phyloP scores from a whole-genome alignment of 164 flowering plant genomes.

The Liriodendron chinense region DNA sequence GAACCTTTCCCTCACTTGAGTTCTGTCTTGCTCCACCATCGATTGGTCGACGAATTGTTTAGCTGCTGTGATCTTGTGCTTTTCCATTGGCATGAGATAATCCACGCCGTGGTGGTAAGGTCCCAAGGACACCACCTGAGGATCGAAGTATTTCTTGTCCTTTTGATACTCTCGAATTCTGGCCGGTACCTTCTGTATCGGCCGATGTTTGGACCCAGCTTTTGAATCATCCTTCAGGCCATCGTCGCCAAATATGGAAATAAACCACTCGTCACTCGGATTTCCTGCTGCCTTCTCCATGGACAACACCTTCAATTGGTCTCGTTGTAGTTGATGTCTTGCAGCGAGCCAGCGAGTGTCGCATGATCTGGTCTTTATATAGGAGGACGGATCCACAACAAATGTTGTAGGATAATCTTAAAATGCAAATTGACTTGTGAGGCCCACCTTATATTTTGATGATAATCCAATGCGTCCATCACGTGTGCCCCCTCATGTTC shows the following conservation, averaged over 20 bases:
- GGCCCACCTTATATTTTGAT: no score
- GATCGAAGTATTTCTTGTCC: not conserved
- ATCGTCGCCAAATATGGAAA: not conserved
- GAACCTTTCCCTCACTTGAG: not conserved
- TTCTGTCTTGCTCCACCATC: not conserved
- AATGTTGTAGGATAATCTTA: no score
- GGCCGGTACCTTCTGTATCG: not conserved
- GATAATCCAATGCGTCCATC: no score
- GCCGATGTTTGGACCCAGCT: not conserved
- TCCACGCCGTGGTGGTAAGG: slow-evolving; percentile 18
- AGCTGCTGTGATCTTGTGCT: slow-evolving; percentile 9
- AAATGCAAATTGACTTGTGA: no score
- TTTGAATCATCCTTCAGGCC: not conserved
- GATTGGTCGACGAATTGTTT: not conserved
- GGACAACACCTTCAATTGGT: no score
- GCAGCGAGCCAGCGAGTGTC: no score
- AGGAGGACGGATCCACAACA: no score
- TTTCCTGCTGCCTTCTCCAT: no score
- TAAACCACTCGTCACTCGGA: not conserved
- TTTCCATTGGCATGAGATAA: slow-evolving; percentile 14
- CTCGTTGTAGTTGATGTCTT: no score
- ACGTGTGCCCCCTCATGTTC: no score
- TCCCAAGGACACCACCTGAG: slow-evolving; percentile 18
- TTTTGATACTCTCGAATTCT: not conserved
- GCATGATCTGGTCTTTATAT: no score